These are phyloP conservation scores for Laguncularia racemosa DNA, from an alignment of 345 rosid species.

Conservation along the genomic window DNA sequence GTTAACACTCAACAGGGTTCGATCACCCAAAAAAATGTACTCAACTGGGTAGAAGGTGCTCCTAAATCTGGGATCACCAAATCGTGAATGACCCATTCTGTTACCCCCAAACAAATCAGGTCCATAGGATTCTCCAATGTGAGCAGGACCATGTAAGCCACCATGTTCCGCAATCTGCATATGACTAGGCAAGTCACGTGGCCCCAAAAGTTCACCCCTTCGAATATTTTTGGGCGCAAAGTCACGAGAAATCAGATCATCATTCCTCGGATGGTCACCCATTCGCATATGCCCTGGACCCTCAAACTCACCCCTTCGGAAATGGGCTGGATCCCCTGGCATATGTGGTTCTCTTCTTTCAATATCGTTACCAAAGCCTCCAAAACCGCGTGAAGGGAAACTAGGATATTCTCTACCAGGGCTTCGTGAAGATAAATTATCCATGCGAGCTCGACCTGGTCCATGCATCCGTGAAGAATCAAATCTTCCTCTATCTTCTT, in stretches of 20 bases:
- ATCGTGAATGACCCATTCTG: conserved; percentile 19
- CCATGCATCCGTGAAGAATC: conserved; percentile 22
- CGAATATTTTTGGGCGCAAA: conserved; percentile 30
- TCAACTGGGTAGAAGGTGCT: conserved; percentile 52
- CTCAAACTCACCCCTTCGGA: conserved; percentile 43
- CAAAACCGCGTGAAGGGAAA: conserved; percentile 24
- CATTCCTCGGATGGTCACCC: conserved; percentile 30
- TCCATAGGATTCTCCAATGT: conserved; percentile 3
- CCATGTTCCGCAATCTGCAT: conserved; percentile 33
- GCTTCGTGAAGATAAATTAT: conserved; percentile 41
- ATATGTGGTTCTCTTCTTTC: conserved; percentile 31
- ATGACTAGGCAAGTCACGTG: conserved; percentile 30
- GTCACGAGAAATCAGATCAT: conserved; percentile 29
- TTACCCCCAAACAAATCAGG: conserved; percentile 13
- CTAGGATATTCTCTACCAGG: conserved; percentile 45
- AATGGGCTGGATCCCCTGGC: conserved; percentile 32
- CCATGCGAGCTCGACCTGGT: conserved; percentile 29
- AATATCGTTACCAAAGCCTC: conserved; percentile 33
- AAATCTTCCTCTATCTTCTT: conserved; percentile 25
- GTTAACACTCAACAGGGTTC: neutral
- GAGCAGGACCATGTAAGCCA: conserved; percentile 17
- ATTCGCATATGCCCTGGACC: conserved; percentile 31
- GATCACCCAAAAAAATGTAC: conserved; percentile 15
- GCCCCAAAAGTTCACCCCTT: conserved; percentile 49
- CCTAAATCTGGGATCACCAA: conserved; percentile 61